Evolutionary conservation across 305 asterid species (phyloP).

Genomic region (Solanum hybrid): DNA sequence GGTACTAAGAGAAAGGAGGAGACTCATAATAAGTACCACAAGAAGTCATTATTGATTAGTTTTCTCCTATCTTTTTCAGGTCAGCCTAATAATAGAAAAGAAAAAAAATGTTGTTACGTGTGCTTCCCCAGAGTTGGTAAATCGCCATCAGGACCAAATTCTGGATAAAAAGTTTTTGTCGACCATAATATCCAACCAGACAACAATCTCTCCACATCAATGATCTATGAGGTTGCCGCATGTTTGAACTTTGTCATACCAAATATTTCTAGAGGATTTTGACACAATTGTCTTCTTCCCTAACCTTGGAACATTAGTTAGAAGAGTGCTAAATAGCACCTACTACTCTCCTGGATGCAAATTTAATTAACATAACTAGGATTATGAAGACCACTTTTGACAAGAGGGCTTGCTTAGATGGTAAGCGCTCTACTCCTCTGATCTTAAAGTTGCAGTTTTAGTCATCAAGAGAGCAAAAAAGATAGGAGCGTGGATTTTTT

Average conservation of each 20-base stretch:
- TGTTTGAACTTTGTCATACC: not conserved
- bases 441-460: not conserved
- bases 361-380: not conserved
- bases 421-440: not conserved
- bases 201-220: conserved; percentile 2
- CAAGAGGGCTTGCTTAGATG: not conserved
- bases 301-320: not conserved
- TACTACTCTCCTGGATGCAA: not conserved
- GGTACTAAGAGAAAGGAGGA: not conserved
- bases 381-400: not conserved
- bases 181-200: conserved; percentile 7
- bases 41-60: not conserved
- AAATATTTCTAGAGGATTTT: not conserved
- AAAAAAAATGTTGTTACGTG: conserved; percentile 7
- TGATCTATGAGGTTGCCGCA: not conserved
- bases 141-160: conserved; percentile 20
- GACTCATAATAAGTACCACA: conserved; percentile 14
- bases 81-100: not conserved
- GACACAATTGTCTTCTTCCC: not conserved
- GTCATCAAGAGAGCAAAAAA: not conserved
- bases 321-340: not conserved
- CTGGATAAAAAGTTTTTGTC: conserved; percentile 15
- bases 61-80: conserved; percentile 9
- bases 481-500: not conserved
- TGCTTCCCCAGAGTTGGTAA: conserved; percentile 17